These are phyloP conservation scores for Huiozyma sinensis DNA, from an alignment of 805 yeast genomes.

Conservation along the genomic window DNA sequence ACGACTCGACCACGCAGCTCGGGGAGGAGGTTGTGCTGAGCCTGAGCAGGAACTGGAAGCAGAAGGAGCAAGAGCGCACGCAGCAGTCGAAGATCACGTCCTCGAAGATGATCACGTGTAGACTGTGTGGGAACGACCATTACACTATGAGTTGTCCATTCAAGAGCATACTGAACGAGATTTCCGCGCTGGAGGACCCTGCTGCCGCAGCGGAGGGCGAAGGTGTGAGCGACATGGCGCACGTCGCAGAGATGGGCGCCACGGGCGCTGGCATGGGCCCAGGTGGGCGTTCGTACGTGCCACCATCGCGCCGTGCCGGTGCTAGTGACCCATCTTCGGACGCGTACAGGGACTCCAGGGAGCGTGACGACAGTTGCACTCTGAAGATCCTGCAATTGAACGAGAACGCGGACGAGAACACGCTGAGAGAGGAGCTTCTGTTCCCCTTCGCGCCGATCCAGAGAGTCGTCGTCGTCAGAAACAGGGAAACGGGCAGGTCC, in stretches of 20 bases:
- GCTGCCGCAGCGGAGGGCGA: slow-evolving; percentile 26
- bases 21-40: slow-evolving; percentile 76
- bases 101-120: slow-evolving; percentile 52
- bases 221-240: slow-evolving; percentile 24
- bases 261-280: slow-evolving; percentile 14
- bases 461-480: slow-evolving; percentile 77
- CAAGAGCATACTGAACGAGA: slow-evolving; percentile 67
- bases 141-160: slow-evolving; percentile 92
- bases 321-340: slow-evolving; percentile 33
- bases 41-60: slow-evolving; percentile 69
- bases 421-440: slow-evolving; percentile 61
- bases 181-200: slow-evolving; percentile 32
- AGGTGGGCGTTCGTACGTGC: slow-evolving; percentile 40
- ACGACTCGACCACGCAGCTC: slow-evolving; percentile 73
- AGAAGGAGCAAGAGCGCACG: slow-evolving; percentile 59
- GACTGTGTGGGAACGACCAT: slow-evolving; percentile 90
- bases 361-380: slow-evolving; percentile 79
- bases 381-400: slow-evolving; percentile 87
- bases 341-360: slow-evolving; percentile 36
- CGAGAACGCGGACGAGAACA: slow-evolving; percentile 71
- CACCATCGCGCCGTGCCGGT: slow-evolving; percentile 43
- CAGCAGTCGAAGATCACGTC: slow-evolving; percentile 35
- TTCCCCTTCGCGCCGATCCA: slow-evolving; percentile 54
- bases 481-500: slow-evolving; percentile 87
- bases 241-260: slow-evolving; percentile 10